Evolutionary conservation across 176 grass and related monocot species (phyloP), one percentile per base, ranked within the genome.

Genomic region (Dendrocalamus sinicus): DNA sequence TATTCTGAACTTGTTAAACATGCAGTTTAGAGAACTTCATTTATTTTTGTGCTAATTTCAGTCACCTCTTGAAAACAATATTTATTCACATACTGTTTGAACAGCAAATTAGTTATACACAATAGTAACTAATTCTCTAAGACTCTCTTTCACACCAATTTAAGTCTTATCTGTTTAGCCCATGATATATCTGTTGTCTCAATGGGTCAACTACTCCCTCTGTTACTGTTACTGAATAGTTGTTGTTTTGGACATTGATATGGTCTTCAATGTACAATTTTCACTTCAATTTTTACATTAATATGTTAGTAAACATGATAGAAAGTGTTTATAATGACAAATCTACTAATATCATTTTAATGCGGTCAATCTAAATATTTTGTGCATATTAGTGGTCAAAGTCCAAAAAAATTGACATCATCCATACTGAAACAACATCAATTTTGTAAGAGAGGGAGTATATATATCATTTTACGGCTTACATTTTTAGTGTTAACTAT

Each of bases 121-220:
- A 26, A 28, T 66, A 52, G 57, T 57, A 75, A 67, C 45, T 85
- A 55, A 77, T 86, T 23, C 48, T 77, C 23, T 51, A 77, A 46
- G 51, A 46, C 45, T 57, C 46, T 72, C 37, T 78, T 28, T 66
- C 37, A 39, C 24, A 84, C 79, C 72, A 77, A 47, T 72, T 63
- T 13, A 71, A 81, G 15, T 80, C 41, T 81, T 72, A 62, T 61
- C 19, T 82, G n/a, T 63, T 86, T 44, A 70, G 24, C 72, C n/a
- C 12, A 78, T 71, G 22, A 70, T 62, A 77, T 54, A 66, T 47
- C 60, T 72, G 57, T 68, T 82, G 55, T 58, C 41, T 72, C 7
- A 20, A 6, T 78, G 8, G 15, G 81, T 43, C 45, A 73, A 58
- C n/a, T 22, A 83, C 19, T 30, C 14, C 35, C 14, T 70, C 6